phyloP scores from a whole-genome alignment of 768 basidiomycete species.

The Collybiopsis luxurians region DNA sequence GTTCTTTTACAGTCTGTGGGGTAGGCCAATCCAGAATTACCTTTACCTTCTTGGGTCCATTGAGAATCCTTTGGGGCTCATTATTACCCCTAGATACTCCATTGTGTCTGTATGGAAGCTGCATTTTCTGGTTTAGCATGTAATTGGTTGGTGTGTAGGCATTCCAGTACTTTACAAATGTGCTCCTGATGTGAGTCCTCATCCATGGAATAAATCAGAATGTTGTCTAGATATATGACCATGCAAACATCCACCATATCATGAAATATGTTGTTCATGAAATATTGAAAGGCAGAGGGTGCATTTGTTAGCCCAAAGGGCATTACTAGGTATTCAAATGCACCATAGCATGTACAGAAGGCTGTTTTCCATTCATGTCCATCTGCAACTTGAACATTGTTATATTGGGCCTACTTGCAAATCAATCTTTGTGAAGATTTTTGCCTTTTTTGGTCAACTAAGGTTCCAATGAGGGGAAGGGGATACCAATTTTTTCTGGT shows the following conservation, averaged over 20 bases:
- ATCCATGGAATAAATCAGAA: conserved; percentile 19
- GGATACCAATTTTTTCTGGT: conserved; percentile 30
- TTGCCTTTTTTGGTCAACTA: conserved; percentile 23
- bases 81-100: too few relatives aligned
- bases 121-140: too few relatives aligned
- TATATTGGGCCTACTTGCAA: conserved; percentile 35
- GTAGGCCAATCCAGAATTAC: too few relatives aligned
- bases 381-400: conserved; percentile 37
- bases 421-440: conserved; percentile 35
- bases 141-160: too few relatives aligned
- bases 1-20: too few relatives aligned
- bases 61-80: too few relatives aligned
- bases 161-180: conserved; percentile 15
- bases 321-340: conserved; percentile 43
- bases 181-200: conserved; percentile 9
- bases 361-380: conserved; percentile 45
- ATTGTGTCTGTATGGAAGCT: too few relatives aligned
- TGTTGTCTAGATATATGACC: conserved; percentile 30
- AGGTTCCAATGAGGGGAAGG: conserved; percentile 30
- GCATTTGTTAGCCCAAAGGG: conserved; percentile 36
- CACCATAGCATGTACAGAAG: conserved; percentile 33
- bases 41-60: too few relatives aligned
- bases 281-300: too few relatives aligned
- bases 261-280: conserved; percentile 26
- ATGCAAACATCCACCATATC: conserved; percentile 23